phyloP scores from a whole-genome alignment of 192 early-diverging fungal genomes.

The Jimgerdemannia lactiflua region DNA sequence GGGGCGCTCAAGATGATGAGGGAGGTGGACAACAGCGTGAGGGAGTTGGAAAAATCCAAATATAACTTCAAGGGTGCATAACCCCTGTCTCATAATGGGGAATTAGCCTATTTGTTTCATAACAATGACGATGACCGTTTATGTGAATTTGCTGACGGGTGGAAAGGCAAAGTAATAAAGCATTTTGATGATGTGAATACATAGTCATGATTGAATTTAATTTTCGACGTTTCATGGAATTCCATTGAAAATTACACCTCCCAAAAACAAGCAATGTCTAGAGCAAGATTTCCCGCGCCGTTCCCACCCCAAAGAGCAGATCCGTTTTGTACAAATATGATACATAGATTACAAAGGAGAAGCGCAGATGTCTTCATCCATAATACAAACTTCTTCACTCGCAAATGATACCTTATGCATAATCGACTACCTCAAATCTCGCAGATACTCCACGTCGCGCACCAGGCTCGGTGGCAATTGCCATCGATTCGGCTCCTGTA shows the following conservation, averaged over 20 bases:
- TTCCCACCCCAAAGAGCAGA: too few species aligned
- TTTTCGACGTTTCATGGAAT: too few species aligned
- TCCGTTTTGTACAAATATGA: background rate
- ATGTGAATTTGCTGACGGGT: too few species aligned
- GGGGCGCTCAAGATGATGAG: slow-evolving; percentile 8
- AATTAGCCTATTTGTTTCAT: too few species aligned
- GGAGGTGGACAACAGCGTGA: background rate
- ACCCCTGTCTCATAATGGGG: background rate
- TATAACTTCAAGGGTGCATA: slow-evolving; percentile 14
- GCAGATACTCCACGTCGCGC: background rate
- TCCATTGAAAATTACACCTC: too few species aligned
- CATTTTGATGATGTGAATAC: too few species aligned
- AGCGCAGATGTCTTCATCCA: background rate
- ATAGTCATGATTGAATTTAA: too few species aligned
- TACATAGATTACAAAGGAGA: background rate
- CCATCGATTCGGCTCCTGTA: background rate
- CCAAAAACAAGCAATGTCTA: too few species aligned
- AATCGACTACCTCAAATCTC: background rate
- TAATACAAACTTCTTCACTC: background rate
- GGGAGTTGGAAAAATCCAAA: slow-evolving; percentile 1
- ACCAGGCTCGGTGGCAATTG: background rate
- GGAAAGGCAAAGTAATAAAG: too few species aligned
- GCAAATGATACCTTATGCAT: background rate
- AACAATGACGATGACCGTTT: too few species aligned
- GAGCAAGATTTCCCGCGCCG: too few species aligned